Percentiles rank a stretch among this genome's conserved stretches.
These are phyloP conservation scores for Linum usitatissimum DNA, from an alignment of 345 rosid species.

Conservation along the genomic window DNA sequence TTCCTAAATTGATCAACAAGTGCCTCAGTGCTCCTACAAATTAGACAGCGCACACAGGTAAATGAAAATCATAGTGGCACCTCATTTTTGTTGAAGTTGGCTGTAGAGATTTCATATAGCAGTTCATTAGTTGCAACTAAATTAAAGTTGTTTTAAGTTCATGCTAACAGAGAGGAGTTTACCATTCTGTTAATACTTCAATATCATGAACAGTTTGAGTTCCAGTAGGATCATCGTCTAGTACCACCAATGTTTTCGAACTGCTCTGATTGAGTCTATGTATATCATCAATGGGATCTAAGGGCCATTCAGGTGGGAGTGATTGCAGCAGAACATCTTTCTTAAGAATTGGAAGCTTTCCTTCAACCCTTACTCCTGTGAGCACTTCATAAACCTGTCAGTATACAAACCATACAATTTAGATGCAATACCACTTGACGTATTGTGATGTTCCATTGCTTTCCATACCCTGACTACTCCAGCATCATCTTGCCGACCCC, in stretches of 20 bases:
- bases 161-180: constrained; percentile 13
- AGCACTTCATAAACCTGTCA: constrained; percentile 80
- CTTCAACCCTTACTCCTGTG: constrained; percentile 74
- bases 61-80: constrained; percentile 1
- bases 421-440: neutral
- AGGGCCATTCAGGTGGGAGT: constrained; percentile 83
- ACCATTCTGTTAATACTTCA: constrained; percentile 98
- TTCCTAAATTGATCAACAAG: constrained; percentile 61
- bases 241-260: constrained; percentile 72
- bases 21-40: constrained; percentile 60
- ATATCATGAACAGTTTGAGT: constrained; percentile 96
- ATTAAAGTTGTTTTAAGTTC: too few species aligned
- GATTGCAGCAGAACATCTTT: constrained; percentile 53
- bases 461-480: constrained; percentile 80
- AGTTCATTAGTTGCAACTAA: neutral
- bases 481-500: constrained; percentile 92
- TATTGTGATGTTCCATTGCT: neutral
- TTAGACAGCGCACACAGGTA: constrained; percentile 2
- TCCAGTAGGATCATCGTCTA: constrained; percentile 98
- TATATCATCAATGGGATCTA: constrained; percentile 61
- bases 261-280: constrained; percentile 43
- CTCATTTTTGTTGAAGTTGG: too few species aligned
- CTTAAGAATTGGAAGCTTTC: constrained; percentile 56
- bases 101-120: neutral
- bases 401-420: constrained; percentile 4